Conservation (phyloP, 73 alveolate species). For the Blepharisma stoltei region DNA sequence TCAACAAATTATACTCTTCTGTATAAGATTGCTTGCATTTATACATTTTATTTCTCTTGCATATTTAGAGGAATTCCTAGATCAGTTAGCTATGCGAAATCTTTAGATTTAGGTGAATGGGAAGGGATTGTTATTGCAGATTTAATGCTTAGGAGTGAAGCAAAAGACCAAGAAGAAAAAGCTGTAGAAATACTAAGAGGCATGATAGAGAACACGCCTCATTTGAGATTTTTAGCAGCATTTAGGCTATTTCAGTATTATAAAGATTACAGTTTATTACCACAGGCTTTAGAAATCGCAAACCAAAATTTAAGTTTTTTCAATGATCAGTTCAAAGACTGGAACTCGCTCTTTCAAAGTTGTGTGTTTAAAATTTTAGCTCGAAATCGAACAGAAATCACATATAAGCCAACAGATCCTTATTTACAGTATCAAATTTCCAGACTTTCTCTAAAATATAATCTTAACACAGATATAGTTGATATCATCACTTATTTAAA, state of each 20-base stretch:
- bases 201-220: neutral
- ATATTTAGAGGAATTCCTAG: neutral
- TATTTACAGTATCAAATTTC: neutral
- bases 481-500: neutral
- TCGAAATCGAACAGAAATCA: neutral
- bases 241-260: neutral
- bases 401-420: neutral
- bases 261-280: neutral
- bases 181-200: neutral
- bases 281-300: neutral
- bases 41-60: neutral
- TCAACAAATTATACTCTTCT: conserved; percentile 8
- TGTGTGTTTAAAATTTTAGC: conserved; percentile 2
- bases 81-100: neutral
- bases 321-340: neutral
- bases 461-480: neutral
- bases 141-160: neutral
- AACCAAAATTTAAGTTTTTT: neutral
- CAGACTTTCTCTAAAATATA: conserved; percentile 13
- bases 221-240: conserved; percentile 16
- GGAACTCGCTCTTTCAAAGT: neutral
- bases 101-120: conserved; percentile 18
- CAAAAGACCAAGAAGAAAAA: conserved; percentile 8
- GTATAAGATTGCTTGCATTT: neutral
- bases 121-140: conserved; percentile 7